Evolutionary conservation across 2,329 filamentous ascomycete species (phyloP).

Genomic region (Sporothrix pseudoabietina): DNA sequence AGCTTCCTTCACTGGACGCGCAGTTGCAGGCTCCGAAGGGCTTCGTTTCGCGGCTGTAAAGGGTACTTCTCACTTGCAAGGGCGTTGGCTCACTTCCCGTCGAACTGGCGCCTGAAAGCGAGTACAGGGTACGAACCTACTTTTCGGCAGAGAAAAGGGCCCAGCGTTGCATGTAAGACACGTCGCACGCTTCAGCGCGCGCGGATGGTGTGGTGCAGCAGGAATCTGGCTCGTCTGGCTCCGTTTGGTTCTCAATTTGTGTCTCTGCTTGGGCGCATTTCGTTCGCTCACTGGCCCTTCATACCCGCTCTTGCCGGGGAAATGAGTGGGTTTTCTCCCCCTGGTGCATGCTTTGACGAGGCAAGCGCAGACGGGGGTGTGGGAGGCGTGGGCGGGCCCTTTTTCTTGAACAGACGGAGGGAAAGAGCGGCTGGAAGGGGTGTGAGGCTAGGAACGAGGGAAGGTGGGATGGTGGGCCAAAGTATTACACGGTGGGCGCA

Average conservation of each 20-base stretch:
- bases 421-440: conserved; percentile 12
- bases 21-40: neutral
- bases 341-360: conserved; percentile 32
- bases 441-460: conserved; percentile 13
- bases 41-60: conserved; percentile 1
- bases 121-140: neutral
- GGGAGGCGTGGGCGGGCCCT: conserved; percentile 6
- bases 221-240: too few species aligned
- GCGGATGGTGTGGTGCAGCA: conserved; percentile 4
- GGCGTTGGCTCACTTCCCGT: too few species aligned
- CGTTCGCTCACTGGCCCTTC: conserved; percentile 14
- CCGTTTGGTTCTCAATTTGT: neutral
- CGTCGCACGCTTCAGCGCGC: conserved; percentile 16
- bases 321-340: conserved; percentile 28
- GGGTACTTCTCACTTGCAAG: neutral
- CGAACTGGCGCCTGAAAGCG: neutral
- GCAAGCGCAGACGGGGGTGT: conserved; percentile 31
- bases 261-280: conserved; percentile 19
- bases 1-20: neutral
- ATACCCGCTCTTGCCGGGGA: conserved; percentile 30
- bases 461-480: conserved; percentile 1
- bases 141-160: neutral
- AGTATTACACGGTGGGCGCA: conserved; percentile 7
- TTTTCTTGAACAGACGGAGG: neutral
- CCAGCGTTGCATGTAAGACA: conserved; percentile 9